A percentile compares a stretch with the other conserved stretches of the same genome.
phyloP scores from a whole-genome alignment of 2,329 filamentous ascomycete species.

The Stachybotrys elegans region DNA sequence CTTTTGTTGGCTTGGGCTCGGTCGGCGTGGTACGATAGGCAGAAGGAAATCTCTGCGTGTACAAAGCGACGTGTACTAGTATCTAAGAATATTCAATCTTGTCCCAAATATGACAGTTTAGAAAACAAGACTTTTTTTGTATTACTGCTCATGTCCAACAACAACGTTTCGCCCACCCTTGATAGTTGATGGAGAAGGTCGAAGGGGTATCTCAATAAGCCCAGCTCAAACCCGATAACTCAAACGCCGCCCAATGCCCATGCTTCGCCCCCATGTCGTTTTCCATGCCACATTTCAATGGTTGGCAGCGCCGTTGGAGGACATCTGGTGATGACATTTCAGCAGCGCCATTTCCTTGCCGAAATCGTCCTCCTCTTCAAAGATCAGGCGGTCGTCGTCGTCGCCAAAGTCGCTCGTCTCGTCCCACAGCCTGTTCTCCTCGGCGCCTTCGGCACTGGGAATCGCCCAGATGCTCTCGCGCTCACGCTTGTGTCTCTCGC shows the following conservation, averaged over 20 bases:
- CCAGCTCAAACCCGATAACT: conserved; percentile 2
- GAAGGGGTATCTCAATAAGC: conserved; percentile 17
- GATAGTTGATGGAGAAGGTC: neutral
- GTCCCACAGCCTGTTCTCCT: conserved; percentile 80
- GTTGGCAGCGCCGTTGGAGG: conserved; percentile 24
- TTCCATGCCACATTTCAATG: conserved; percentile 13
- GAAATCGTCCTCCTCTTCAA: conserved; percentile 63
- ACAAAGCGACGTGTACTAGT: conserved; percentile 34
- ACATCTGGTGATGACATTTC: conserved; percentile 32
- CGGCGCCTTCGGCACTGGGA: conserved; percentile 53
- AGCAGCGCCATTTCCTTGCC: conserved; percentile 34
- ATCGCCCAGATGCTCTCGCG: conserved; percentile 94
- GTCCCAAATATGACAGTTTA: too few relatives aligned
- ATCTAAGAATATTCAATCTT: conserved; percentile 26
- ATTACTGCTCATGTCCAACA: too few relatives aligned
- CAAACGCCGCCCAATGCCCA: conserved; percentile 24
- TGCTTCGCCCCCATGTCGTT: neutral
- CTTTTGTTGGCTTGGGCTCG: neutral
- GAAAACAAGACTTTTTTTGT: too few relatives aligned
- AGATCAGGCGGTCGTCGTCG: conserved; percentile 73
- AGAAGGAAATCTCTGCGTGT: conserved; percentile 28
- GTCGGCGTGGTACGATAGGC: conserved; percentile 25
- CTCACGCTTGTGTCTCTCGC: conserved; percentile 87
- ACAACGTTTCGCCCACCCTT: too few relatives aligned
- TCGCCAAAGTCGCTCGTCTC: conserved; percentile 82